Percentiles rank a stretch among this genome's conserved stretches.
Conservation (phyloP, 306 rosid genomes). For the Cotoneaster glaucophyllus region DNA sequence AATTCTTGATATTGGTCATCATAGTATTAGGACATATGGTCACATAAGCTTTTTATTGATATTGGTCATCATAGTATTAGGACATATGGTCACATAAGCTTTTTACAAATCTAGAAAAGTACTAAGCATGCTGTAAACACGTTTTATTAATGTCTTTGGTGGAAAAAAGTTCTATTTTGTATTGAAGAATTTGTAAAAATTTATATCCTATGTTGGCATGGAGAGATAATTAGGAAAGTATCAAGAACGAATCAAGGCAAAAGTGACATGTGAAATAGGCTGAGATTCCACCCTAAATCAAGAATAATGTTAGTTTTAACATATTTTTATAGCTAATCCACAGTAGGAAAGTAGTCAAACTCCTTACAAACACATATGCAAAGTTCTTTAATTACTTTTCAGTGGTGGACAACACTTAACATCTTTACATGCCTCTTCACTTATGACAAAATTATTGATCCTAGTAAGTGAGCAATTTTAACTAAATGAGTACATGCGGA, state of each 20-base stretch:
- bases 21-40: no score
- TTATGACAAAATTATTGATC: no score
- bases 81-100: neutral
- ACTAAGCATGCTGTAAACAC: neutral
- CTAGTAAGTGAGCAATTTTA: no score
- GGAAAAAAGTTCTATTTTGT: neutral
- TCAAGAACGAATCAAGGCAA: neutral
- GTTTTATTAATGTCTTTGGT: neutral
- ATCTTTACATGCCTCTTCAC: no score
- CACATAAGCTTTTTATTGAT: neutral
- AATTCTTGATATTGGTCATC: neutral
- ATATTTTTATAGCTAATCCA: no score
- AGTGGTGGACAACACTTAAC: no score
- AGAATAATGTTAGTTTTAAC: no score
- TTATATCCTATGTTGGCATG: neutral
- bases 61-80: neutral
- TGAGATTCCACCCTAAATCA: neutral
- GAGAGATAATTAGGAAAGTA: neutral
- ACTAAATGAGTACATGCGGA: no score
- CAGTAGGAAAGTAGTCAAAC: no score
- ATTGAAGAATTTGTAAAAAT: neutral
- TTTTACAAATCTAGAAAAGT: no score
- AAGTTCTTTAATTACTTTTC: no score
- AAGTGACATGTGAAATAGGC: neutral
- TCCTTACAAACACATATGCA: no score